Conservation (phyloP, 805 yeast species). For the Teunomyces barrocoloradensis region DNA sequence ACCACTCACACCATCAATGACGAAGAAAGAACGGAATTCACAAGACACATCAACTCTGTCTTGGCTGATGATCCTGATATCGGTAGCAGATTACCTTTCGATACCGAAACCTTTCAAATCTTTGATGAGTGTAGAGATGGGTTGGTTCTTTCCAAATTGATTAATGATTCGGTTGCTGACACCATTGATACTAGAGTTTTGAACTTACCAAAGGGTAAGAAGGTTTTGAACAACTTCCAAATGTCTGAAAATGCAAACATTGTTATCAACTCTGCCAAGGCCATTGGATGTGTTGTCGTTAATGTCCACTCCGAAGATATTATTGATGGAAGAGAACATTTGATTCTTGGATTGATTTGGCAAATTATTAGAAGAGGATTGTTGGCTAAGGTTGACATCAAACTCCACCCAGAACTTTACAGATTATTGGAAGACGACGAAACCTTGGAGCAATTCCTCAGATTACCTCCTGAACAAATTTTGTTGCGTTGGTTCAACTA, state of each 20-base stretch:
- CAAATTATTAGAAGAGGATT: conserved; percentile 96
- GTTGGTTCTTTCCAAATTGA: conserved; percentile 83
- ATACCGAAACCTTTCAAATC: conserved; percentile 89
- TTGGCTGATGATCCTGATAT: conserved; percentile 84
- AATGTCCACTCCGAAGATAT: conserved; percentile 96
- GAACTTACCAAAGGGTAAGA: conserved; percentile 74
- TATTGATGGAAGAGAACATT: conserved; percentile 90
- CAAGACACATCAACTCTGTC: conserved; percentile 91
- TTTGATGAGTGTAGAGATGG: conserved; percentile 98
- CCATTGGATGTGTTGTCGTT: conserved; percentile 97
- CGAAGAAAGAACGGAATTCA: conserved; percentile 94
- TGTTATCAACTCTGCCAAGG: conserved; percentile 97
- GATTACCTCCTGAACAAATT: conserved; percentile 97
- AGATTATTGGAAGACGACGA: conserved; percentile 94
- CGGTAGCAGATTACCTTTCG: conserved; percentile 84
- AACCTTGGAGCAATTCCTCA: conserved; percentile 91
- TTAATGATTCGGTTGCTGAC: conserved; percentile 97
- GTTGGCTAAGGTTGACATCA: conserved; percentile 91
- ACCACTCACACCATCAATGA: conserved; percentile 96
- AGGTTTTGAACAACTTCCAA: conserved; percentile 85
- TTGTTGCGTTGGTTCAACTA: conserved; percentile 96
- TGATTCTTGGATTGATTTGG: conserved; percentile 91
- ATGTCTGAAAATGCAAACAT: conserved; percentile 97
- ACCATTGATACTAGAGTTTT: conserved; percentile 97
- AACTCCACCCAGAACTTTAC: conserved; percentile 93